Conservation (phyloP, 306 rosid genomes). For the Acmispon strigosus region DNA sequence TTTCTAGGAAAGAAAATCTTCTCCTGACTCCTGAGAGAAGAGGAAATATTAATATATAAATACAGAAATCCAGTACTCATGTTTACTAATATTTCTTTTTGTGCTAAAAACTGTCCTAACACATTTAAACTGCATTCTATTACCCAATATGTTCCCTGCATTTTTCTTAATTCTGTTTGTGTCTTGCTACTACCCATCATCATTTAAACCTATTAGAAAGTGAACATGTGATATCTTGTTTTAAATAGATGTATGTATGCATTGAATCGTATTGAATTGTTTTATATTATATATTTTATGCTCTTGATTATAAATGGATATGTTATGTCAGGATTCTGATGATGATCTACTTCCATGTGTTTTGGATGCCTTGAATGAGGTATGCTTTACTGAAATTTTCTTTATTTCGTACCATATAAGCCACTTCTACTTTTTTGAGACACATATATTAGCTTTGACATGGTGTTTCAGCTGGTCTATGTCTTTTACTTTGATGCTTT, state of each 20-base stretch:
- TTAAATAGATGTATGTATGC: conserved; percentile 7
- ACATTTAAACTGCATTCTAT: background rate
- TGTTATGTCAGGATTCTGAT: conserved; percentile 74
- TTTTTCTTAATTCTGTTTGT: background rate
- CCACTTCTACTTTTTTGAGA: background rate
- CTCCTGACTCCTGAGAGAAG: background rate
- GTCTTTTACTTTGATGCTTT: conserved; percentile 3
- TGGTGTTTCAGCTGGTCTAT: background rate
- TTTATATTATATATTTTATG: background rate
- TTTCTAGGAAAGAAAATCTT: conserved; percentile 6
- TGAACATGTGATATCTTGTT: background rate
- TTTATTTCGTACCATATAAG: background rate
- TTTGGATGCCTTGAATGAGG: conserved; percentile 95
- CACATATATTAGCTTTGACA: background rate
- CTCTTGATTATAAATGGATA: conserved; percentile 21
- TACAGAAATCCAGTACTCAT: background rate
- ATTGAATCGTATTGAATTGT: background rate
- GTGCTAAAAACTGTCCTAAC: background rate
- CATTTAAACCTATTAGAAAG: background rate
- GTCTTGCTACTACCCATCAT: background rate
- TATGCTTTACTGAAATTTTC: conserved; percentile 28
- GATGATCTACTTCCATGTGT: conserved; percentile 91
- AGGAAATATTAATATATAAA: background rate
- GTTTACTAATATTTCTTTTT: background rate
- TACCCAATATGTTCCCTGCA: background rate